Evolutionary conservation across 257 asterid genomes (phyloP).

Genomic region (Lycium barbarum): DNA sequence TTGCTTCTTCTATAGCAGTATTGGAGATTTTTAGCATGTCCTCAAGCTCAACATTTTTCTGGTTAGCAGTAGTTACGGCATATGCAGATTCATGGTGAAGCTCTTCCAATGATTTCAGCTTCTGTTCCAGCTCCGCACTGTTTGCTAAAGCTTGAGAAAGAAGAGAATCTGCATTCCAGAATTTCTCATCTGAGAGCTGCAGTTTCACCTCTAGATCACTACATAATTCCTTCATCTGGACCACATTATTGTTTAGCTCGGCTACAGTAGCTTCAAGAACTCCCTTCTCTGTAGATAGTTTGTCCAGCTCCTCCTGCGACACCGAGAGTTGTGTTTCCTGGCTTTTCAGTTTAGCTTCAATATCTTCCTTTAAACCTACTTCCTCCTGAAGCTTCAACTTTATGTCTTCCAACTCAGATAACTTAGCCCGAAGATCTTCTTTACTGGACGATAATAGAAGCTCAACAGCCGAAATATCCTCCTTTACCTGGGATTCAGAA

Average conservation of each 20-base stretch:
- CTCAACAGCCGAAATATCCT: constrained; percentile 61
- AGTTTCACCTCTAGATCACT: constrained; percentile 77
- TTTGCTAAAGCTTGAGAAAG: constrained; percentile 74
- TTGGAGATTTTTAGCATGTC: constrained; percentile 52
- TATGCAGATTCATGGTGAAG: constrained; percentile 68
- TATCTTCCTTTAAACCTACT: constrained; percentile 49
- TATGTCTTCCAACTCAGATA: constrained; percentile 58
- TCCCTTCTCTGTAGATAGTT: constrained; percentile 58
- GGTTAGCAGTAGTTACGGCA: constrained; percentile 52
- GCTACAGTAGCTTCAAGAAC: constrained; percentile 63
- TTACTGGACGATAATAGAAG: constrained; percentile 48
- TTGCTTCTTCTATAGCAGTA: constrained; percentile 64
- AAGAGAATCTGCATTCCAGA: constrained; percentile 72
- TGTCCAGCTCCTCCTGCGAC: constrained; percentile 59
- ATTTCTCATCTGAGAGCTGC: constrained; percentile 80
- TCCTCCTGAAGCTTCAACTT: constrained; percentile 64
- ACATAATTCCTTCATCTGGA: constrained; percentile 73
- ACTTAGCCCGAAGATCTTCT: constrained; percentile 54
- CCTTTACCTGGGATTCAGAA: constrained; percentile 65
- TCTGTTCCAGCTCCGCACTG: constrained; percentile 73
- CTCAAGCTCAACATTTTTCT: constrained; percentile 70
- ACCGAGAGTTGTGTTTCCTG: constrained; percentile 52
- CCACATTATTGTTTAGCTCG: constrained; percentile 55
- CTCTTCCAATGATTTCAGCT: constrained; percentile 69
- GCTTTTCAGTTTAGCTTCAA: constrained; percentile 50